Evolutionary conservation across 2,329 filamentous ascomycete species (phyloP), one percentile per base, ranked within the genome.

Genomic region (Celoporthe dispersa): DNA sequence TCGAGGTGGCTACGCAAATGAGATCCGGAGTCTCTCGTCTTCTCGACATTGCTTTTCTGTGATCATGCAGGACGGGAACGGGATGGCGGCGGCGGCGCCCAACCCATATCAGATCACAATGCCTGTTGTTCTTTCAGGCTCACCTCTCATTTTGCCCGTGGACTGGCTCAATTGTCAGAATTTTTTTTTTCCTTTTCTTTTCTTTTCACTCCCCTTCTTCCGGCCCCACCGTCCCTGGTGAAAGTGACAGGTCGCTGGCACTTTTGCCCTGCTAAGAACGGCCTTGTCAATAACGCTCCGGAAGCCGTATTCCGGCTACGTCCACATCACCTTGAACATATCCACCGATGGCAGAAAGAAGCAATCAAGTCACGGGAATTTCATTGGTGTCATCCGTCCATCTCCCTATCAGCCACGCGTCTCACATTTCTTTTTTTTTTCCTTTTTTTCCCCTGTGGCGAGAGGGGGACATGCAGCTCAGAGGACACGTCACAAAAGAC

Each of bases 11-110:
- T 41, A 64, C 35, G 68, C 62, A 62, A 65, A 65, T 65, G 60
- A 51, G 31, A 63, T 69, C 57, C 53, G 39, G 67, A 69, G 69
- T 39, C 35, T 6, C 16, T 63, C 61, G n/a, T 57, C 69, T 68
- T 37, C 37, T 51, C 31, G 31, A 57, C 39, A 25, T 62, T 62
- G 39, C 22, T n/a, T 62, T 61, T 62, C 48, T 66, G 44, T 63
- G 51, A 35, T 22, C 68, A 71, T 64, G 64, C 51, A 44, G 41
- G 48, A 16, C 39, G 5, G 14, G 39, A 25, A 48, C 1, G 31
- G 22, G 64, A 55, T 19, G 33, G 44, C 14, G 39, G 44, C 44
- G 22, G 44, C 33, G 59, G 39, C 37, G 19, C 16, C 35, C 44
- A 48, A 55, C 51, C 64, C 19, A 48, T 57, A 7, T 25, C 28